Evolutionary conservation across 2,329 filamentous ascomycete genomes (phyloP), one percentile per base, ranked within the genome.

Genomic region (Colletotrichum sp.): DNA sequence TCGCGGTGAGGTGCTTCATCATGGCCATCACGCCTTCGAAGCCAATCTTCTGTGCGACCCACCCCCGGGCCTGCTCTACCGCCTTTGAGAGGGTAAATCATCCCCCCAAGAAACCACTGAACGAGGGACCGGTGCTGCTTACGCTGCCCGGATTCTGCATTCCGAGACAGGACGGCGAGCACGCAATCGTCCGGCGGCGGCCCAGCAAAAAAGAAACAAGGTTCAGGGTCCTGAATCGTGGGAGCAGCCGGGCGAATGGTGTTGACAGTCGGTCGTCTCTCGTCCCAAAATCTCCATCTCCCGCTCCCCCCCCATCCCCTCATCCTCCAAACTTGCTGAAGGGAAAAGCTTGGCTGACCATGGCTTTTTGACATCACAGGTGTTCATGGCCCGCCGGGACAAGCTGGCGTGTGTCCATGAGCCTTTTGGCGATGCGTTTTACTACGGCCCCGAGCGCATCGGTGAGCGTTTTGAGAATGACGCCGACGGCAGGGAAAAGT

Each of bases 371-470:
- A 15, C 44, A 25, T 8, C 71, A 55, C 79, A 97, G 95, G 96
- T 99, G 79, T 99, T 99, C 86, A 98, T 99, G 96, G 98, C 96
- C 80, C 94, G 95, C 80, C 91, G 92, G 80, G 93, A 98, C 82
- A 93, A 90, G 70, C 90, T 99, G 76, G 90, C 93, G 81, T 98
- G 95, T 83, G 90, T 97, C 80, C 97, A 99, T 85, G 97, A 99
- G 87, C 97, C 97, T 7, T 99, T 99, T 86, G 96, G 96, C 70
- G 97, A 99, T 86, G 95, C 96, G 77, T 99, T 96, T 84, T 99
- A 99, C 88, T 99, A 94, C 83, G 96, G 97, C 69, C 96, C 96
- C 8, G 97, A 99, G 87, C 91, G 95, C 80, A 90, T 99, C 80
- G 93, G 94, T 81, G 88, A 91, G 69, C 92, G 97, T 81, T 99